These are phyloP conservation scores for Tritrichomonas musculus DNA, from an alignment of 208 protist genomes.

Conservation along the genomic window DNA sequence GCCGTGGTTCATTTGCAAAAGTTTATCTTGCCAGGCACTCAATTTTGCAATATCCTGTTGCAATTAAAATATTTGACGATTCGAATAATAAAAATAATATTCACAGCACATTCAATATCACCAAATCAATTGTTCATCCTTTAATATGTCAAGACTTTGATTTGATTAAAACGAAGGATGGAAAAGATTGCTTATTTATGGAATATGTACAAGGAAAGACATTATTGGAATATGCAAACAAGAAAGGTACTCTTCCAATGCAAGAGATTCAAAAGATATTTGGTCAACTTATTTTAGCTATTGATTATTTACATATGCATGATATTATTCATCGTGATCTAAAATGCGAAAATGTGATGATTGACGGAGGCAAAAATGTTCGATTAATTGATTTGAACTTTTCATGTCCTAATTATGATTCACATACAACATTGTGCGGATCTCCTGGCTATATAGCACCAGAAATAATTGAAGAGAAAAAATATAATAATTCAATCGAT, in stretches of 20 bases:
- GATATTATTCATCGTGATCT: neutral
- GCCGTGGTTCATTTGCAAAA: too few relatives aligned
- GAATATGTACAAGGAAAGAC: neutral
- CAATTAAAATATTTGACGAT: too few relatives aligned
- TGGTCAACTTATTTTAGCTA: neutral
- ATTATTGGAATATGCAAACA: neutral
- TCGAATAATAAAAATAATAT: too few relatives aligned
- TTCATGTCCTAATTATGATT: neutral
- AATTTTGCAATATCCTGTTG: too few relatives aligned
- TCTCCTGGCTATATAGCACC: neutral
- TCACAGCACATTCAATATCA: too few relatives aligned
- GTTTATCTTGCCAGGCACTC: too few relatives aligned
- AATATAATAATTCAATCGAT: neutral
- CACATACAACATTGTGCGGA: neutral
- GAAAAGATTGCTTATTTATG: neutral
- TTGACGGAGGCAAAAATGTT: neutral
- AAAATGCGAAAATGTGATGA: neutral
- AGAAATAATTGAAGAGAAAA: neutral
- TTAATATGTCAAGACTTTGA: too few relatives aligned
- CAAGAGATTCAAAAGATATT: neutral
- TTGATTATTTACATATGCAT: neutral
- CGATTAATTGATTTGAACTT: neutral
- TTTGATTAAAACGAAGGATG: too few relatives aligned
- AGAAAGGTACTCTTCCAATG: neutral
- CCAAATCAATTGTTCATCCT: too few relatives aligned